Conservation (phyloP, 2,329 filamentous ascomycete species). For the Cadophora gregata region DNA sequence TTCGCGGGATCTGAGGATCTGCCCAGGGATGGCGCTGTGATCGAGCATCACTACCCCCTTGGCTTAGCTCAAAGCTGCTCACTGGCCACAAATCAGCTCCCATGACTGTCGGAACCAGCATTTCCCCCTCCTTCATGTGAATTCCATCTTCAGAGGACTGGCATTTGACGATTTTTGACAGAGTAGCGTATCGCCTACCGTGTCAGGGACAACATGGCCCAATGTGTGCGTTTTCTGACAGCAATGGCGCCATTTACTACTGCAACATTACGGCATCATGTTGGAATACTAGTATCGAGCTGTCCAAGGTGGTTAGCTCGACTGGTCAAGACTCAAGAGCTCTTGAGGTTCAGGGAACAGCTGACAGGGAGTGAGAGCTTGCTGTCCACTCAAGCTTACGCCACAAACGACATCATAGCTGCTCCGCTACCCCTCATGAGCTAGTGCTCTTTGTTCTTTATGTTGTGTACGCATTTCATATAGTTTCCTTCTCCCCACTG, state of each 20-base stretch:
- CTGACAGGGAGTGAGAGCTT: conserved; percentile 7
- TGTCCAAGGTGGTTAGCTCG: conserved; percentile 2
- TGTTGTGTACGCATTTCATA: background rate
- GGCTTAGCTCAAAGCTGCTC: background rate
- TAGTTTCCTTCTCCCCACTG: background rate
- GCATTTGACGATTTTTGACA: conserved; percentile 8
- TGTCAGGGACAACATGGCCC: background rate
- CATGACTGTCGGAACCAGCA: background rate
- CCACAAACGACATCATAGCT: conserved; percentile 29
- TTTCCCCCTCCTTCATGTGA: background rate
- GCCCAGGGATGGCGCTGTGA: conserved; percentile 3
- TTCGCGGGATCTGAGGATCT: conserved; percentile 7
- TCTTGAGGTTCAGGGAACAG: background rate
- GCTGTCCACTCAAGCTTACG: conserved; percentile 22
- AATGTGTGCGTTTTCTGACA: conserved; percentile 14
- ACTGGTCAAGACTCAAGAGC: background rate
- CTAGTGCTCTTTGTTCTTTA: conserved; percentile 12
- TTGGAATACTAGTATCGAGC: background rate
- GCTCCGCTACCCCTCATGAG: conserved; percentile 17
- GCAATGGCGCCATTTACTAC: conserved; percentile 15
- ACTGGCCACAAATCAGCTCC: background rate
- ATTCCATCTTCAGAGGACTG: background rate
- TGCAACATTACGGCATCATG: conserved; percentile 21
- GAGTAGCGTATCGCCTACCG: background rate
- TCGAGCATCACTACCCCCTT: background rate